phyloP scores from a whole-genome alignment of 805 yeast species.

The Saccharomycopsis babjevae region DNA sequence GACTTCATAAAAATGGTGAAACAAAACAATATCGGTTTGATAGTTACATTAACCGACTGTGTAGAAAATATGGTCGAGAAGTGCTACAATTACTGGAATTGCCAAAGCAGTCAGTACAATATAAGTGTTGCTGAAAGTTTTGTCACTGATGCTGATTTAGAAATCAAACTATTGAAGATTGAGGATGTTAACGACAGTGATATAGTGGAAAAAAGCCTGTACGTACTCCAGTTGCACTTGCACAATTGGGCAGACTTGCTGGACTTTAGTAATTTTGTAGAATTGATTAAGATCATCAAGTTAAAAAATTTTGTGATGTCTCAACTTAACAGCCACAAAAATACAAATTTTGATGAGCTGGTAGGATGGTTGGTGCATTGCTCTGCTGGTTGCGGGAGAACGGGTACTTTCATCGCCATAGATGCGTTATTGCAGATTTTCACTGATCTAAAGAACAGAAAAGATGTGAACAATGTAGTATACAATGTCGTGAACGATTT shows the following conservation, averaged over 20 bases:
- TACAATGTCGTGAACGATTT: constrained; percentile 54
- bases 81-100: constrained; percentile 75
- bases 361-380: constrained; percentile 69
- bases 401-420: constrained; percentile 77
- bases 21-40: constrained; percentile 51
- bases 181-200: constrained; percentile 23
- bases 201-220: constrained; percentile 26
- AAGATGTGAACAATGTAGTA: constrained; percentile 22
- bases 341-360: background rate
- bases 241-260: constrained; percentile 80
- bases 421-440: constrained; percentile 35
- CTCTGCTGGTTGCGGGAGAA: constrained; percentile 95
- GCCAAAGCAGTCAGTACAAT: constrained; percentile 37
- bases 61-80: constrained; percentile 69
- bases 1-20: constrained; percentile 80
- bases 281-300: constrained; percentile 16
- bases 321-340: background rate
- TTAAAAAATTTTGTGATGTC: constrained; percentile 6
- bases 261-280: constrained; percentile 36
- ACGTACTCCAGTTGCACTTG: constrained; percentile 66
- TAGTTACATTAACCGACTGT: constrained; percentile 68
- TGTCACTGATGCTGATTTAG: background rate
- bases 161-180: background rate
- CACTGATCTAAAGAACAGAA: background rate
- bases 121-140: constrained; percentile 13